Conservation (phyloP, 768 basidiomycete species). For the Fomitopsis serialis region DNA sequence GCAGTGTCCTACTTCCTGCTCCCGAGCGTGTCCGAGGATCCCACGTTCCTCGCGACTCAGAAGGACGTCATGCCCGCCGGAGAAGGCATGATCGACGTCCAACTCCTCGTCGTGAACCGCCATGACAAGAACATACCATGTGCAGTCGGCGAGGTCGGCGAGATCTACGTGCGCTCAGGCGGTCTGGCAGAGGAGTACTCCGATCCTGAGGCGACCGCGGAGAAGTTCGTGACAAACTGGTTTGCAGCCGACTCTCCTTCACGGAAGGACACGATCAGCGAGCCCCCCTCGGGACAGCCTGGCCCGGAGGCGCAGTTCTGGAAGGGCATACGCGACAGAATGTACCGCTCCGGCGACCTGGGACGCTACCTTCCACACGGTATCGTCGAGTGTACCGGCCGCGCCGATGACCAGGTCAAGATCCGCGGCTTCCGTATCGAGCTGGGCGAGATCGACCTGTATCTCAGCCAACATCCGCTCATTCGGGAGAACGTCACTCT, state of each 20-base stretch:
- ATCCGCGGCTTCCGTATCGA: slow-evolving; percentile 99
- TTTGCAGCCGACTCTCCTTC: slow-evolving; percentile 48
- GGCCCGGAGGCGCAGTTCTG: slow-evolving; percentile 78
- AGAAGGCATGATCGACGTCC: slow-evolving; percentile 95
- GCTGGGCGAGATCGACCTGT: slow-evolving; percentile 95
- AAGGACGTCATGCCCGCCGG: slow-evolving; percentile 99
- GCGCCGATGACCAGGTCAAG: slow-evolving; percentile 98
- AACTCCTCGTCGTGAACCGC: slow-evolving; percentile 93
- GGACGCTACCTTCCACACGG: slow-evolving; percentile 92
- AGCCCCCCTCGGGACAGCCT: slow-evolving; percentile 43
- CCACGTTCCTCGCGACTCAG: slow-evolving; percentile 87
- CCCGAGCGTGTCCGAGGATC: slow-evolving; percentile 75
- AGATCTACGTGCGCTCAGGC: slow-evolving; percentile 96
- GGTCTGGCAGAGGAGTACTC: slow-evolving; percentile 95
- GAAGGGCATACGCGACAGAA: slow-evolving; percentile 93
- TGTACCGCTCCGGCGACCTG: slow-evolving; percentile 97
- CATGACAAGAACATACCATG: slow-evolving; percentile 80
- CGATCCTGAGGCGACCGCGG: slow-evolving; percentile 72
- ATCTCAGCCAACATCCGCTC: slow-evolving; percentile 88
- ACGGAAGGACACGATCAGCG: slow-evolving; percentile 68
- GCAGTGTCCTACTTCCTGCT: slow-evolving; percentile 97
- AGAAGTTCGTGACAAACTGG: slow-evolving; percentile 97
- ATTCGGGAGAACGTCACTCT: slow-evolving; percentile 98
- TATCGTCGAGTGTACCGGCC: slow-evolving; percentile 91
- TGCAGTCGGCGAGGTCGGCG: slow-evolving; percentile 94